These are phyloP conservation scores for Murraya koenigii DNA, from an alignment of 345 rosid species.

Conservation along the genomic window DNA sequence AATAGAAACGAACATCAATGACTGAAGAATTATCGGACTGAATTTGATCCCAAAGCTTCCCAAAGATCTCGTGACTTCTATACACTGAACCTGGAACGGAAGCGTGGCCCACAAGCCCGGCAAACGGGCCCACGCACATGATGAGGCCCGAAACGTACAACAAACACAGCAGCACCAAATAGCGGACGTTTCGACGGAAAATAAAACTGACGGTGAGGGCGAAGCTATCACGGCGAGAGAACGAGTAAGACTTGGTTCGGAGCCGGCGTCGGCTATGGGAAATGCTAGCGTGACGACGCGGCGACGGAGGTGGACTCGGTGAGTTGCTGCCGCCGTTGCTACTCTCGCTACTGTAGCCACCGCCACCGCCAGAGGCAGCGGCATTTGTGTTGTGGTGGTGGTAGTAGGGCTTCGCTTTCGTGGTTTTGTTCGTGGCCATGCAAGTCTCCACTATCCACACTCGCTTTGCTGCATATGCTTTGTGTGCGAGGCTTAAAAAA, in stretches of 20 bases:
- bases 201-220: constrained; percentile 35
- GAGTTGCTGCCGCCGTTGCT: constrained; percentile 45
- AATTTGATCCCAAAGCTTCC: constrained; percentile 67
- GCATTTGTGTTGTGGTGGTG: constrained; percentile 25
- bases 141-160: constrained; percentile 71
- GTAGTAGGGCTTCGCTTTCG: constrained; percentile 39
- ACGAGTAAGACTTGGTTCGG: constrained; percentile 50
- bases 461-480: not conserved
- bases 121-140: constrained; percentile 81
- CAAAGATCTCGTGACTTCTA: constrained; percentile 71
- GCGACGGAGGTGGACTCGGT: constrained; percentile 72
- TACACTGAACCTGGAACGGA: constrained; percentile 71
- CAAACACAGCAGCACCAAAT: constrained; percentile 54
- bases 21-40: constrained; percentile 65
- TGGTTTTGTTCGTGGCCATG: constrained; percentile 38
- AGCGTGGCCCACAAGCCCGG: constrained; percentile 48
- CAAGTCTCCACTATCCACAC: not conserved
- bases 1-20: constrained; percentile 40
- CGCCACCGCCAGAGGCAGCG: constrained; percentile 18
- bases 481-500: not conserved
- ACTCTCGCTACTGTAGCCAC: constrained; percentile 27
- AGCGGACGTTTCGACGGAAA: constrained; percentile 60
- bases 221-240: constrained; percentile 37
- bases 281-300: constrained; percentile 42
- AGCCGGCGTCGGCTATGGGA: constrained; percentile 58